Base-by-base conservation (phyloP, 768 basidiomycete genomes). In the Tylopilus sp. region DNA sequence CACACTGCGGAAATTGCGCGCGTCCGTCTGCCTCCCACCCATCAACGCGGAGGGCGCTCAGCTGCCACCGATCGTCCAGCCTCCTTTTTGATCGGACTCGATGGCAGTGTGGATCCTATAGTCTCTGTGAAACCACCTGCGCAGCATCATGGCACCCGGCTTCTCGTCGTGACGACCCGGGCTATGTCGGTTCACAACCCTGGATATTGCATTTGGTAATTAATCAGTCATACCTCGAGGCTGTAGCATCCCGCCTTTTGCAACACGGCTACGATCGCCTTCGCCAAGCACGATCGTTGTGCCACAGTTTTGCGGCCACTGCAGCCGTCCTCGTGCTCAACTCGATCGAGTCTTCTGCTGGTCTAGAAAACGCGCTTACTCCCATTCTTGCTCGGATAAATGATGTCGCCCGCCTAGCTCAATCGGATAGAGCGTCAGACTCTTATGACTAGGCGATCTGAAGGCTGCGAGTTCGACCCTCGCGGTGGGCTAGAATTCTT, bases 391-490 rank as follows among this genome's bases (percentile, higher is more conserved):
- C 19, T 7, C 16, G 10, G 8, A 37, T 17, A 19, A 6, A 42
- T 1, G 6, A 7, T 6, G 51, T 49, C 58, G 78, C 78, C 80
- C 76, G 78, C 78, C 78, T 80, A 81, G 80, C 78, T 81, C 80
- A 80, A 80, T 80, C 78, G 78, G 78, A 80, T 81, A 80, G 79
- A 81, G 78, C 78, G 78, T 80, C 78, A 81, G 78, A 80, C 78
- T 80, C 78, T 80, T 81, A 81, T 42, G 50, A 66, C 60, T 71
- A 70, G 69, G 71, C 69, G 50, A 78, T 78, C 78, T 78, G 77
- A 79, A 80, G 79, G 78, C 77, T 79, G 78, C 78, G 78, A 78
- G 78, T 80, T 79, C 78, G 78, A 79, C 78, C 77, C 79, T 78
- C 78, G 78, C 78, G 78, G 79, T 79, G 78, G 78, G 78, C 79